These are phyloP conservation scores for Tetrapisispora taiwanensis DNA, from an alignment of 805 yeast species.

Conservation along the genomic window DNA sequence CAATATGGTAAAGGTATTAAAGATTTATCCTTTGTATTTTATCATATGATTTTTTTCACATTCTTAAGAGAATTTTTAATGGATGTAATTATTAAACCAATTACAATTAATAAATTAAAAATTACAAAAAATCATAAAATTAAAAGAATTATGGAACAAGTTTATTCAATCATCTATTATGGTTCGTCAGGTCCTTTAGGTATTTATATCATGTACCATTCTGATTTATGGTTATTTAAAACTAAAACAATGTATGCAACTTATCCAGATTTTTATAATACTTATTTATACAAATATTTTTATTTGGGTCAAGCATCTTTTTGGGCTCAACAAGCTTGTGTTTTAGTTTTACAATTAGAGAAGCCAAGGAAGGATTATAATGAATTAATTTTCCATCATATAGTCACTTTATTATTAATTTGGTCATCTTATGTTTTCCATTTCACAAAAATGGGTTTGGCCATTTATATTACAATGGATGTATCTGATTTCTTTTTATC, in stretches of 20 bases:
- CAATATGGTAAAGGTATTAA: conserved; percentile 71
- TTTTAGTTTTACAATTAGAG: conserved; percentile 68
- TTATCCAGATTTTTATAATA: conserved; percentile 71
- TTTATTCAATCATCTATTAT: conserved; percentile 67
- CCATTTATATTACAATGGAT: conserved; percentile 88
- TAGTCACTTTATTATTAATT: conserved; percentile 75
- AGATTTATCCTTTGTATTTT: conserved; percentile 66
- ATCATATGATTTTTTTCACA: conserved; percentile 71
- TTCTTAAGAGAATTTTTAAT: conserved; percentile 77
- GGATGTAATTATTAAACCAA: conserved; percentile 65
- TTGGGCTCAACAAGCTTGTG: conserved; percentile 86
- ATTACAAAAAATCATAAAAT: conserved; percentile 36
- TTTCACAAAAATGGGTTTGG: conserved; percentile 89
- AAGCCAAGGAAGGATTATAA: conserved; percentile 83
- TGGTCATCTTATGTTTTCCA: conserved; percentile 79
- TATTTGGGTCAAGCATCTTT: conserved; percentile 85
- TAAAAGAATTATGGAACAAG: conserved; percentile 78
- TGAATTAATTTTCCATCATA: conserved; percentile 81
- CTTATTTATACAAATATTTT: conserved; percentile 56
- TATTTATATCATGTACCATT: conserved; percentile 64
- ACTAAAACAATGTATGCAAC: conserved; percentile 62
- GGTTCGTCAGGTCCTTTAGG: conserved; percentile 72
- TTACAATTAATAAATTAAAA: conserved; percentile 37
- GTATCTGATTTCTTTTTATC: conserved; percentile 79
- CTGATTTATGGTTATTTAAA: conserved; percentile 78